phyloP scores from a whole-genome alignment of 148 eudicot species.

The Persicaria tinctoria region DNA sequence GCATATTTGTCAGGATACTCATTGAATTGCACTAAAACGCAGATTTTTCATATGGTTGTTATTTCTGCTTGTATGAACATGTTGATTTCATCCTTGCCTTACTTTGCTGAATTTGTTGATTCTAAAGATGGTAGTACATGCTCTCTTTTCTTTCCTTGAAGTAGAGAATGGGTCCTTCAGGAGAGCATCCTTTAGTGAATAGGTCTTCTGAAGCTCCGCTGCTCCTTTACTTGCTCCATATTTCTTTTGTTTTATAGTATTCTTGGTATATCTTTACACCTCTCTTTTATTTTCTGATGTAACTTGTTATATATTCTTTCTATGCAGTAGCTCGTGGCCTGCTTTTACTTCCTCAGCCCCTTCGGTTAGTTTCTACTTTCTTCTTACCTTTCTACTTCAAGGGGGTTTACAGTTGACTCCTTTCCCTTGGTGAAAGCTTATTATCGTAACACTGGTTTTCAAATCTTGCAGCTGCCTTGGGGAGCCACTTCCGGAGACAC shows the following conservation, averaged over 20 bases:
- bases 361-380: conserved; percentile 35
- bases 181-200: background rate
- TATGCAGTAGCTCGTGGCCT: conserved; percentile 66
- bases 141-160: background rate
- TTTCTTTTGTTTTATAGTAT: background rate
- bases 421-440: background rate
- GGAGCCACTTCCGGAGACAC: conserved; percentile 29
- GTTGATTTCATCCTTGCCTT: background rate
- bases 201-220: background rate
- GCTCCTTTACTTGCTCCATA: background rate
- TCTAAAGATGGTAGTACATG: background rate
- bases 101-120: background rate
- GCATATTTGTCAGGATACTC: background rate
- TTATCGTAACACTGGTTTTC: background rate
- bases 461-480: conserved; percentile 32
- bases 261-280: background rate
- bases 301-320: background rate
- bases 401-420: background rate
- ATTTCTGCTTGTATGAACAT: background rate
- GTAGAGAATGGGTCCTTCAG: background rate
- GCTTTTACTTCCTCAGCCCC: conserved; percentile 46
- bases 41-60: background rate
- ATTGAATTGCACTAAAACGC: background rate
- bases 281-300: background rate
- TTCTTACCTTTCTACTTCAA: background rate